phyloP scores from a whole-genome alignment of 2,329 filamentous ascomycete genomes.

The Eurotiales sp. region DNA sequence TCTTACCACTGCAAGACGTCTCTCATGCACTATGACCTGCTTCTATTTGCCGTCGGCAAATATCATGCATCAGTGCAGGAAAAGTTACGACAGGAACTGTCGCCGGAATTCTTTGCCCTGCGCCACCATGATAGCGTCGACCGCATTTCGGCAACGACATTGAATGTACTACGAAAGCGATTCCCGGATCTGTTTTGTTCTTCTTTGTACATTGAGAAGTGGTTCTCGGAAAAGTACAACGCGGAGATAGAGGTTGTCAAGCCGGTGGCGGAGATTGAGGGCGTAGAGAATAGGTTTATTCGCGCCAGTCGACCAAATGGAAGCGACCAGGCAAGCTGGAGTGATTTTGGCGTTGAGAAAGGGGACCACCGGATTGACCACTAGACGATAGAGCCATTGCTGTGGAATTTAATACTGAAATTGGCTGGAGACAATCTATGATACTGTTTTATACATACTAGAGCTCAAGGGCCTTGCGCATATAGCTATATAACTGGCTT shows the following conservation, averaged over 20 bases:
- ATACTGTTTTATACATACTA: too few relatives aligned
- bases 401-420: too few relatives aligned
- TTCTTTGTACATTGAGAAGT: constrained; percentile 48
- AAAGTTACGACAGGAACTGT: constrained; percentile 47
- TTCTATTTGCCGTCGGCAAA: constrained; percentile 59
- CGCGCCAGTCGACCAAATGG: constrained; percentile 52
- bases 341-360: constrained; percentile 27
- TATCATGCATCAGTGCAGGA: constrained; percentile 54
- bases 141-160: constrained; percentile 58
- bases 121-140: constrained; percentile 63
- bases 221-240: constrained; percentile 44
- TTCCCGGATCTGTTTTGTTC: constrained; percentile 52
- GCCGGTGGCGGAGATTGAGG: constrained; percentile 45
- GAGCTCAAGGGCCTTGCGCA: too few relatives aligned
- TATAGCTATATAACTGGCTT: too few relatives aligned
- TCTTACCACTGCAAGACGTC: constrained; percentile 64
- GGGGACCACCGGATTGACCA: constrained; percentile 24
- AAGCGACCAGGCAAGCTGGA: constrained; percentile 48
- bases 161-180: constrained; percentile 52
- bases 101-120: constrained; percentile 54
- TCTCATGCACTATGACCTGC: constrained; percentile 65
- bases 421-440: too few relatives aligned
- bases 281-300: constrained; percentile 47
- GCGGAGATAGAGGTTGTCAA: constrained; percentile 46
- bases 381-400: too few relatives aligned